Conservation (phyloP, 1,284 basidiomycete genomes). For the Irpex sp. region DNA sequence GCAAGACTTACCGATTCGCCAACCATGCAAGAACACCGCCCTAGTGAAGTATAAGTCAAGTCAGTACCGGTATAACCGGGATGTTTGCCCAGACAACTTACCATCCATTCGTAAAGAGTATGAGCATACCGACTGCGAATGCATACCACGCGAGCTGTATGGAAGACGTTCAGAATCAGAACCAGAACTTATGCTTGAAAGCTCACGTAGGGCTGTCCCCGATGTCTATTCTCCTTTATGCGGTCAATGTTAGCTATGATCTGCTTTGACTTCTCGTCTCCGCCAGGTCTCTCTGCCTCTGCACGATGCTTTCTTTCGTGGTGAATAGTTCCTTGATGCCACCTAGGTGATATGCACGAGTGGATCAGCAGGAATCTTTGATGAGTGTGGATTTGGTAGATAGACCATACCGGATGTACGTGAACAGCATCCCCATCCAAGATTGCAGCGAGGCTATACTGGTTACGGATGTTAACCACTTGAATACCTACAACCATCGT, state of each 20-base stretch:
- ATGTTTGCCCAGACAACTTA: background rate
- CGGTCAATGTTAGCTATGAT: constrained; percentile 17
- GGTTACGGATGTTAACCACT: constrained; percentile 23
- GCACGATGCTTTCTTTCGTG: constrained; percentile 19
- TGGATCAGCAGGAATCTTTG: too few species aligned
- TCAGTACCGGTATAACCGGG: background rate
- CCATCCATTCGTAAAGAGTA: constrained; percentile 28
- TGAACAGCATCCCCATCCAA: constrained; percentile 28
- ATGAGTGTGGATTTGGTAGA: too few species aligned
- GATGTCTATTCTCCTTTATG: constrained; percentile 23
- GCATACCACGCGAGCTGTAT: constrained; percentile 26
- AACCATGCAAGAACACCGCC: constrained; percentile 26
- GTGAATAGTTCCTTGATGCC: constrained; percentile 25
- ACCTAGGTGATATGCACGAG: constrained; percentile 6
- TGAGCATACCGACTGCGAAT: constrained; percentile 21
- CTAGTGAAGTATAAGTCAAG: constrained; percentile 4
- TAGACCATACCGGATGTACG: constrained; percentile 25
- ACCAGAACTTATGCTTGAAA: too few species aligned
- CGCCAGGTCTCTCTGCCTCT: background rate
- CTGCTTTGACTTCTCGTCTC: constrained; percentile 7
- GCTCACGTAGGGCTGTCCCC: constrained; percentile 24
- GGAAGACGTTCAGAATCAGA: background rate
- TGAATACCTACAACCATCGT: constrained; percentile 19
- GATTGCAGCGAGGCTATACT: constrained; percentile 28
- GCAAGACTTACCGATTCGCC: constrained; percentile 22